Evolutionary conservation across 129 eudicot genomes (phyloP).

Genomic region (Lonicera japonica): DNA sequence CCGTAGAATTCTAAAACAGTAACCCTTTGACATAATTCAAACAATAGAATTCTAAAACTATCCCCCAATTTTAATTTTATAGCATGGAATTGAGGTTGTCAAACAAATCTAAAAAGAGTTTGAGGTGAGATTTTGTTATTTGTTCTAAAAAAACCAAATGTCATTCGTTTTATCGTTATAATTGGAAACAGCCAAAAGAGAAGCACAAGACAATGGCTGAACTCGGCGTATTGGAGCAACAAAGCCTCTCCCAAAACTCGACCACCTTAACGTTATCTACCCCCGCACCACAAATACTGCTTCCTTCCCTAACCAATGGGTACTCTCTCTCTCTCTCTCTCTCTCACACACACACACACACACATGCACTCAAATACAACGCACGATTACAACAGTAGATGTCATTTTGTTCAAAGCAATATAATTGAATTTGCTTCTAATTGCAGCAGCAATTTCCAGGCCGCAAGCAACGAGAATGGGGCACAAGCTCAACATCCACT

Average conservation of each 20-base stretch:
- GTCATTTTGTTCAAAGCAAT: not conserved
- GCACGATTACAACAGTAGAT: too few species aligned
- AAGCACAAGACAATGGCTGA: not conserved
- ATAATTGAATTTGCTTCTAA: slow-evolving; percentile 1
- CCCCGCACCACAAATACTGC: not conserved
- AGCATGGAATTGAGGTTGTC: too few species aligned
- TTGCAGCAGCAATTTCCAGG: slow-evolving; percentile 26
- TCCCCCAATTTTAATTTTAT: too few species aligned
- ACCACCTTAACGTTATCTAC: not conserved
- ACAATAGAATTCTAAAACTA: too few species aligned
- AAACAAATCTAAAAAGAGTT: too few species aligned
- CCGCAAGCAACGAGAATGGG: slow-evolving; percentile 8
- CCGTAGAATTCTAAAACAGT: too few species aligned
- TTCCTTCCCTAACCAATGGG: not conserved
- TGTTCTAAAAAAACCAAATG: not conserved
- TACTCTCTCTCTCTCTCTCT: slow-evolving; percentile 1
- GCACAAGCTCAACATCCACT: slow-evolving; percentile 20
- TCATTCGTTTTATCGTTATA: not conserved
- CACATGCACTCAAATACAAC: not conserved
- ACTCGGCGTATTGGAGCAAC: slow-evolving; percentile 38
- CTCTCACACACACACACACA: not conserved
- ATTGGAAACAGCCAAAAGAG: not conserved
- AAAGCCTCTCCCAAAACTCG: not conserved
- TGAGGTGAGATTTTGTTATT: too few species aligned
- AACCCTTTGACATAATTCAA: too few species aligned